A percentile compares a stretch with the other conserved stretches of the same genome.
Conservation (phyloP, 2,329 filamentous ascomycete genomes). For the Leptographium wingfieldii region DNA sequence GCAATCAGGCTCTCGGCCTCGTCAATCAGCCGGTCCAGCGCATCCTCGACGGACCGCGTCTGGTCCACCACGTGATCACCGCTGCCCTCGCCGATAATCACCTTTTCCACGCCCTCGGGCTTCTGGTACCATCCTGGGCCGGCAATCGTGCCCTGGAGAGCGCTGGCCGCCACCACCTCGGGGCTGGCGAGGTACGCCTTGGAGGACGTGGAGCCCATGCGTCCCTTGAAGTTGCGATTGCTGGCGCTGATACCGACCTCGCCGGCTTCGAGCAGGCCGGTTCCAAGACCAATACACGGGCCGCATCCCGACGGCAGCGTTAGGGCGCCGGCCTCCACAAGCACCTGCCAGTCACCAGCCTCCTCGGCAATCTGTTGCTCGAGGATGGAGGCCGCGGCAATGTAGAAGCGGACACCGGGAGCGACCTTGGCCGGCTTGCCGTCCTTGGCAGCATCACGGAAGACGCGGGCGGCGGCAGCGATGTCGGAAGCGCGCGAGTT, state of each 20-base stretch:
- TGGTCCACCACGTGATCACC: conserved; percentile 11
- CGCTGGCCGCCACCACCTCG: conserved; percentile 85
- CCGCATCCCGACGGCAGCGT: conserved; percentile 63
- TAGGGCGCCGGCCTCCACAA: conserved; percentile 69
- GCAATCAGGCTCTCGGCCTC: conserved; percentile 53
- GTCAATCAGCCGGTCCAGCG: conserved; percentile 57
- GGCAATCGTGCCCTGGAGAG: conserved; percentile 56
- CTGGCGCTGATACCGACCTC: conserved; percentile 74
- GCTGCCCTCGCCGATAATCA: conserved; percentile 19
- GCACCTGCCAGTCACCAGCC: conserved; percentile 70
- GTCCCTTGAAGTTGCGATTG: conserved; percentile 85
- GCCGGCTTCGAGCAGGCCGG: conserved; percentile 67
- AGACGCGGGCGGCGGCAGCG: conserved; percentile 69
- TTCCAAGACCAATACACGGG: conserved; percentile 68
- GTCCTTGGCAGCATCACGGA: conserved; percentile 60
- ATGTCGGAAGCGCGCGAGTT: conserved; percentile 76
- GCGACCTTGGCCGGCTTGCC: conserved; percentile 59
- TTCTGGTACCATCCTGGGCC: conserved; percentile 66
- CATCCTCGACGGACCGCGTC: conserved; percentile 41
- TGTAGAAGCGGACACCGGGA: conserved; percentile 70
- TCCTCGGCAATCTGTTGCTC: conserved; percentile 72
- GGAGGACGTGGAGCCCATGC: conserved; percentile 59
- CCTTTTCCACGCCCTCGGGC: conserved; percentile 24
- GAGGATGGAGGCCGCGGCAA: conserved; percentile 68
- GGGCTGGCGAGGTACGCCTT: conserved; percentile 78